Percentiles rank a stretch among this genome's conserved stretches.
Conservation (phyloP, 2,329 filamentous ascomycete genomes). For the Clarireedia paspali region DNA sequence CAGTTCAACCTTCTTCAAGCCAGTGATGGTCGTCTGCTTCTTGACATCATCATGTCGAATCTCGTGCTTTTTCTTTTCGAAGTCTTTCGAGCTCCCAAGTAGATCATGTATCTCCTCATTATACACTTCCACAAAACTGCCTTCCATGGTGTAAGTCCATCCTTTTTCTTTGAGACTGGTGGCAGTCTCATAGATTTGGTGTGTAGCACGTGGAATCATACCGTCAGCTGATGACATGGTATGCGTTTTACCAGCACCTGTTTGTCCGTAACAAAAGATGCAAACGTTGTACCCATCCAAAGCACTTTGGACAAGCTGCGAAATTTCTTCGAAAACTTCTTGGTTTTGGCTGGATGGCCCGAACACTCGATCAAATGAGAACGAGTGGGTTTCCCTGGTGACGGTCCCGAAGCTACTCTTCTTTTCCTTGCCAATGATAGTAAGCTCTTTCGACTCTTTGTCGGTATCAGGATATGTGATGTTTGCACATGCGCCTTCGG, state of each 20-base stretch:
- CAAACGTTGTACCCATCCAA: conserved; percentile 98
- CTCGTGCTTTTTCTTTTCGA: conserved; percentile 77
- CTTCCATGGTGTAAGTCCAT: conserved; percentile 91
- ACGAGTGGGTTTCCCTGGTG: conserved; percentile 71
- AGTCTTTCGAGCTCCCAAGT: conserved; percentile 61
- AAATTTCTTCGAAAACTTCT: conserved; percentile 92
- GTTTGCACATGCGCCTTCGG: conserved; percentile 57
- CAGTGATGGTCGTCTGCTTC: conserved; percentile 75
- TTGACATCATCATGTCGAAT: conserved; percentile 79
- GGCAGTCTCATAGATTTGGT: conserved; percentile 89
- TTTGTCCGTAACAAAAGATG: conserved; percentile 98
- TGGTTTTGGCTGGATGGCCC: conserved; percentile 68
- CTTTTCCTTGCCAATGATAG: conserved; percentile 75
- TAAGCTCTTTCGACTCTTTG: conserved; percentile 81
- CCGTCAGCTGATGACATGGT: conserved; percentile 90
- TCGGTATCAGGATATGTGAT: conserved; percentile 73
- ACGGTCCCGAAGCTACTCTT: conserved; percentile 71
- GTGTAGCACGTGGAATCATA: conserved; percentile 90
- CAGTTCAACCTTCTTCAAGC: conserved; percentile 68
- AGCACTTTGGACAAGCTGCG: conserved; percentile 91
- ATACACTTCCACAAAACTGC: conserved; percentile 95
- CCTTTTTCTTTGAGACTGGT: conserved; percentile 79
- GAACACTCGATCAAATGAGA: conserved; percentile 92
- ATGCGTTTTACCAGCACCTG: conserved; percentile 91
- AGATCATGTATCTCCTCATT: conserved; percentile 95